Evolutionary conservation across 495 filamentous ascomycete genomes (phyloP).

Genomic region (Xanthoparmelia taractica): DNA sequence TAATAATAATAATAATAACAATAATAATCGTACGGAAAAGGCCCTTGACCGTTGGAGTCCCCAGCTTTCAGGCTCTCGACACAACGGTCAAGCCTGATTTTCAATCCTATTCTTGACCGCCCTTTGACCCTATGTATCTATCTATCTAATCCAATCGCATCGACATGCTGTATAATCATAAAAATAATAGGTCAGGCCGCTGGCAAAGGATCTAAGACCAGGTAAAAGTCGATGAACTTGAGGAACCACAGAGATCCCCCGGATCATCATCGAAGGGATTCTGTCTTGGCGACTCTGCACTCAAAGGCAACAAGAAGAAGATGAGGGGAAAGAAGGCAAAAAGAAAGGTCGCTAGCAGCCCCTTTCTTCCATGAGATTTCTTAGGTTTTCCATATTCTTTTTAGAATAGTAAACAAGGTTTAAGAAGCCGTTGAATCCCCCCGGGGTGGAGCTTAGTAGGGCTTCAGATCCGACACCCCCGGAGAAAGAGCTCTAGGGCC

Average conservation of each 20-base stretch:
- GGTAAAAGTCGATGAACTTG: too few relatives aligned
- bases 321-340: too few relatives aligned
- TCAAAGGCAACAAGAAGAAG: neutral
- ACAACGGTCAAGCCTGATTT: constrained; percentile 1
- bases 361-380: neutral
- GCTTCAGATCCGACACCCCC: neutral
- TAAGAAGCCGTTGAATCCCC: constrained; percentile 6
- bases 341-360: neutral
- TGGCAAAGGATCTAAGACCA: too few relatives aligned
- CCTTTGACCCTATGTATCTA: constrained; percentile 4
- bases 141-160: constrained; percentile 7
- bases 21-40: neutral
- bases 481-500: neutral
- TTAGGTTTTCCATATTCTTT: neutral
- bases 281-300: neutral
- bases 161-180: neutral
- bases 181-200: too few relatives aligned
- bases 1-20: too few relatives aligned
- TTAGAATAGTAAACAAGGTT: neutral
- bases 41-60: neutral
- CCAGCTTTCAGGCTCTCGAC: too few relatives aligned
- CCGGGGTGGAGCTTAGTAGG: neutral
- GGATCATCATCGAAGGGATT: too few relatives aligned
- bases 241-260: too few relatives aligned
- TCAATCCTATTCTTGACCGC: neutral